These are phyloP conservation scores for Aureobasidium sp. DNA, from an alignment of 2,329 filamentous ascomycete genomes.

Conservation along the genomic window DNA sequence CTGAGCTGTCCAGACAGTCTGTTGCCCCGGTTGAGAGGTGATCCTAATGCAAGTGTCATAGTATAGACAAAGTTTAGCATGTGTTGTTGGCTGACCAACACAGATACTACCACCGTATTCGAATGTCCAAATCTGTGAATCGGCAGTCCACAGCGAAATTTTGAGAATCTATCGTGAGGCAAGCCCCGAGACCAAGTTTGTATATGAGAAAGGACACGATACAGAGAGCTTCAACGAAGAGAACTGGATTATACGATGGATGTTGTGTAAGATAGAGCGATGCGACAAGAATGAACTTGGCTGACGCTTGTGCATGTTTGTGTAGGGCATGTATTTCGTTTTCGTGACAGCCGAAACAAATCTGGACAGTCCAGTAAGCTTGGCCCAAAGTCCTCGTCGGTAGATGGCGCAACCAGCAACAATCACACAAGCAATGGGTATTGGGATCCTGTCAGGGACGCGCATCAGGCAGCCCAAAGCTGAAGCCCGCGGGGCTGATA, in stretches of 20 bases:
- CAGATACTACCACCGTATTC: constrained; percentile 34
- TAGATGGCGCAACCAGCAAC: background rate
- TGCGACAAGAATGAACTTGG: background rate
- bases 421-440: constrained; percentile 19
- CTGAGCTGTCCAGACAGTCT: constrained; percentile 34
- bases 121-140: constrained; percentile 43
- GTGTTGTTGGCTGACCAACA: background rate
- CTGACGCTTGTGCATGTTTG: background rate
- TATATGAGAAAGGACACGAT: constrained; percentile 39
- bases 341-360: constrained; percentile 34
- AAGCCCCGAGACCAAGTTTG: constrained; percentile 32
- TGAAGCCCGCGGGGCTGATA: background rate
- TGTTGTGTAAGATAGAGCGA: constrained; percentile 31
- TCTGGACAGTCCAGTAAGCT: background rate
- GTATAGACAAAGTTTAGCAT: background rate
- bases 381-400: background rate
- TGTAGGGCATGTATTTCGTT: constrained; percentile 42
- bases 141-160: constrained; percentile 40
- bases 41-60: constrained; percentile 21
- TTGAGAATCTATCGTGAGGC: constrained; percentile 36
- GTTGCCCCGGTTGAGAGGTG: constrained; percentile 30
- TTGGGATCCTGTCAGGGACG: constrained; percentile 28
- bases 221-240: constrained; percentile 36
- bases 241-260: constrained; percentile 48
- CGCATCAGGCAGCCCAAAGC: constrained; percentile 9